Evolutionary conservation across 2,329 filamentous ascomycete genomes (phyloP).

Genomic region (Monilinia aucupariae): DNA sequence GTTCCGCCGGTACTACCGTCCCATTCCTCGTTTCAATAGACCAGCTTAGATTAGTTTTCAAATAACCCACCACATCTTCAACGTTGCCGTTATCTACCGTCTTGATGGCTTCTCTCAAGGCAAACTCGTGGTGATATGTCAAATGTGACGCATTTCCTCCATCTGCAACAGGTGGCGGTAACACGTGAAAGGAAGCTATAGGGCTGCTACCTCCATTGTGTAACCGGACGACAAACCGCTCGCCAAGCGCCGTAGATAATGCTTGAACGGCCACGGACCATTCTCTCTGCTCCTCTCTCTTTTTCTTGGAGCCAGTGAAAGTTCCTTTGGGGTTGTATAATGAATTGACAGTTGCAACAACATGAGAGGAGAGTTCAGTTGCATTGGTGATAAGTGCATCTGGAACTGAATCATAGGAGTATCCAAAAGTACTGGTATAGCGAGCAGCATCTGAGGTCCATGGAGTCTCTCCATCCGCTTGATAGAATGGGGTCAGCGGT

Average conservation of each 20-base stretch:
- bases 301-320: neutral
- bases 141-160: conserved; percentile 16
- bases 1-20: conserved; percentile 1
- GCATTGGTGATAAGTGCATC: conserved; percentile 46
- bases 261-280: conserved; percentile 21
- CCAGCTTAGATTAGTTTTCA: conserved; percentile 29
- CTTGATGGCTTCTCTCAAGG: conserved; percentile 18
- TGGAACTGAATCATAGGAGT: conserved; percentile 34
- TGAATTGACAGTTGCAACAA: conserved; percentile 54
- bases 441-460: conserved; percentile 24
- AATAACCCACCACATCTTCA: conserved; percentile 17
- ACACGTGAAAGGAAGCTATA: neutral
- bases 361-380: conserved; percentile 50
- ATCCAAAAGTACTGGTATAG: conserved; percentile 24
- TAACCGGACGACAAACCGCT: neutral
- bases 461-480: conserved; percentile 29
- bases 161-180: neutral
- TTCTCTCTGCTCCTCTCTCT: conserved; percentile 15
- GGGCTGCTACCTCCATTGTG: neutral
- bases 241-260: neutral
- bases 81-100: conserved; percentile 19
- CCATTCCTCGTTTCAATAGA: conserved; percentile 23
- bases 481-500: conserved; percentile 27
- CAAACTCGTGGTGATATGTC: conserved; percentile 27
- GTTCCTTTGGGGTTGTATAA: conserved; percentile 40